Evolutionary conservation across 345 rosid species (phyloP), one percentile per base, ranked within the genome.

Genomic region (Salix brachista): DNA sequence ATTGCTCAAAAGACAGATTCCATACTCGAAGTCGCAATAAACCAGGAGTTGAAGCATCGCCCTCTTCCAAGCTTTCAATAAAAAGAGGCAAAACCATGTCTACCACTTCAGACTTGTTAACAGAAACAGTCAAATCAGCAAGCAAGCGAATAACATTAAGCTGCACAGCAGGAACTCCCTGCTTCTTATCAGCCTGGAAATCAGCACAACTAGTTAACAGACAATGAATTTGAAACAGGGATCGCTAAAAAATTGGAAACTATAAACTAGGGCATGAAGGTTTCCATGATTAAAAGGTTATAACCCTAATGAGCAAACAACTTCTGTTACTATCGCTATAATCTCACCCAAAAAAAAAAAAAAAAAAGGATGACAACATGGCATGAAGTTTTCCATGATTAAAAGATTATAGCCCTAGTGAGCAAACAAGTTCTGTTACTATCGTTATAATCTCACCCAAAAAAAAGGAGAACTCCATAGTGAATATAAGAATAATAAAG

Each of bases 71-170:
- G 81, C 88, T 92, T 90, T 96, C 99, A 81, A 96, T 86, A 86
- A 91, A 96, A 79, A 92, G 97, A 6, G 99, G 98, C 86, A 96
- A 84, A 78, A 96, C 91, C 98, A 94, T 92, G 89, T 96, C 98
- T 44, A 95, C 95, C 80, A 92, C 94, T 82, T 96, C 99, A 73
- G 97, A 85, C 89, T 92, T 96, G 86, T 88, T 86, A 80, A 94
- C 92, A 79, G 92, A 89, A 73, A 94, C 97, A 80, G 90, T 94
- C 79, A 96, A 75, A 88, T 96, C 98, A 87, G 99, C 97, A 48
- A 96, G 90, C 85, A 96, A 83, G 65, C 92, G 88, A 79, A 96
- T 96, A 68, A 92, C 79, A 84, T 92, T 96, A 72, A 96, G 97
- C 87, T 94, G 98, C 71, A 91, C 82, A 64, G 91, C 88, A 74